These are phyloP conservation scores for Tremella fuciformis DNA, from an alignment of 768 basidiomycete species.

Conservation along the genomic window DNA sequence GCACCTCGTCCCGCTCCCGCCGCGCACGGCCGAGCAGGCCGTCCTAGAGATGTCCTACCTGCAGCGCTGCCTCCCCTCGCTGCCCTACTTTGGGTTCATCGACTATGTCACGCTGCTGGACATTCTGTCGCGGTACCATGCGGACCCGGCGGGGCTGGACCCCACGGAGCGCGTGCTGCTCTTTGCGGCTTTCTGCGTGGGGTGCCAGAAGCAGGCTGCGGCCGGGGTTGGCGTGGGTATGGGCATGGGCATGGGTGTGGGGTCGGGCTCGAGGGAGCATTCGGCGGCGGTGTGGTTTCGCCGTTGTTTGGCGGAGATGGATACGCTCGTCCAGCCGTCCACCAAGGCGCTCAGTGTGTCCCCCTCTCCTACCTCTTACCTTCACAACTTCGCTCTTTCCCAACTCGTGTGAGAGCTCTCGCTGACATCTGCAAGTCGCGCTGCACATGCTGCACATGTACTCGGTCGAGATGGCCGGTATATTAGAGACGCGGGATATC, in stretches of 20 bases:
- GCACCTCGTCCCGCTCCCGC: neutral
- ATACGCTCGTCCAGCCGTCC: no score
- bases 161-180: neutral
- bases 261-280: no score
- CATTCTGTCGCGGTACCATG: neutral
- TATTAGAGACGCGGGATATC: neutral
- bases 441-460: neutral
- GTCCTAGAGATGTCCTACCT: neutral
- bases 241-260: no score
- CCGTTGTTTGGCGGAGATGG: no score
- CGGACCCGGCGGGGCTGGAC: neutral
- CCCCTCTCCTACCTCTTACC: no score
- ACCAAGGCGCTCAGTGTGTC: no score
- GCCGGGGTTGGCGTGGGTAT: neutral
- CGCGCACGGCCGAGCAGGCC: no score
- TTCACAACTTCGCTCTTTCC: no score
- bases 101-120: neutral
- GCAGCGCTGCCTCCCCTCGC: neutral
- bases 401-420: no score
- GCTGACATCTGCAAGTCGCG: no score
- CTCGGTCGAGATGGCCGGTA: neutral
- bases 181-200: neutral
- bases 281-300: no score
- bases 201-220: neutral
- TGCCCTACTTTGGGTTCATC: neutral